A percentile compares a stretch with the other conserved stretches of the same genome.
These are phyloP conservation scores for Exserohilum turcica DNA, from an alignment of 2,329 filamentous ascomycete species.

Conservation along the genomic window DNA sequence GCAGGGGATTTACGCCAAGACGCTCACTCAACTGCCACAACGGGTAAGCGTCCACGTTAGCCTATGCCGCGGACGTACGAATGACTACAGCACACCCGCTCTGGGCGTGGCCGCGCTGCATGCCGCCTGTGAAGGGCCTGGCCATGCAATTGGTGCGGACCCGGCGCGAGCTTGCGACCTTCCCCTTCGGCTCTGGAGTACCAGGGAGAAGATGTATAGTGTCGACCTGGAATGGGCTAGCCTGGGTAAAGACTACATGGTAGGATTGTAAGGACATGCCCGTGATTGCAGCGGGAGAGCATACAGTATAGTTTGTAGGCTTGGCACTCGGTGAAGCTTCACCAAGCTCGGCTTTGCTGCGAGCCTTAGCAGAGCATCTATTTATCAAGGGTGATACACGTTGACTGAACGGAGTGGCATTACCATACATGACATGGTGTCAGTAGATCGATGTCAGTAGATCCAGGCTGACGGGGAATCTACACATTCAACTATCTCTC, in stretches of 20 bases:
- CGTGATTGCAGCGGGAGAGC: not conserved
- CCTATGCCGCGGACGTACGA: not conserved
- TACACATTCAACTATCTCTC: too few relatives aligned
- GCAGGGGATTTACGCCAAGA: constrained; percentile 10
- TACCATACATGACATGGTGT: too few relatives aligned
- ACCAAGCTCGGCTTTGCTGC: not conserved
- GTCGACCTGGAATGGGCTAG: not conserved
- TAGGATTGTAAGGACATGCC: too few relatives aligned
- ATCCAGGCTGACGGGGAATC: too few relatives aligned
- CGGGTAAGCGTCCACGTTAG: constrained; percentile 10
- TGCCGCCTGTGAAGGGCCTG: not conserved
- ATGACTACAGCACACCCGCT: not conserved
- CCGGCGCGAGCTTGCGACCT: constrained; percentile 5
- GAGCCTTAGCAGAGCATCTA: not conserved
- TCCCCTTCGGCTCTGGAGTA: constrained; percentile 6
- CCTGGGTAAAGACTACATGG: too few relatives aligned
- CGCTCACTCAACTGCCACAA: constrained; percentile 20
- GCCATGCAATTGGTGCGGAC: constrained; percentile 3
- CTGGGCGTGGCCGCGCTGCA: not conserved
- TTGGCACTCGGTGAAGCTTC: not conserved
- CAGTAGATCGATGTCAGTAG: too few relatives aligned
- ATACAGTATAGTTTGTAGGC: not conserved
- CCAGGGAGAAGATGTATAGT: constrained; percentile 1
- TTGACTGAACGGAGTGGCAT: too few relatives aligned
- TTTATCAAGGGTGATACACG: too few relatives aligned